phyloP scores from a whole-genome alignment of 768 basidiomycete genomes.

The Auricularia auricula-judae region DNA sequence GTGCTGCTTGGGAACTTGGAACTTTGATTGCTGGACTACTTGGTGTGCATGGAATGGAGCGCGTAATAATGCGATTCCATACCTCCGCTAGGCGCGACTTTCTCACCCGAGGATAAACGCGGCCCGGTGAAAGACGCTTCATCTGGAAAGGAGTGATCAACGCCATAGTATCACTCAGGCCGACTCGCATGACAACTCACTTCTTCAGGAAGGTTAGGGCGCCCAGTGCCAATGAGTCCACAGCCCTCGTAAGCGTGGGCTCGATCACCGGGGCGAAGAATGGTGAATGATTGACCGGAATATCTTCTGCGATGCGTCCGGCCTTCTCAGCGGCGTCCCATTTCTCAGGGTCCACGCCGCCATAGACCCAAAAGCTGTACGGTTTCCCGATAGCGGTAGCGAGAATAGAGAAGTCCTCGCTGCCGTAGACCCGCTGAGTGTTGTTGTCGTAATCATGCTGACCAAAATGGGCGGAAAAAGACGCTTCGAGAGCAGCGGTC shows the following conservation, averaged over 20 bases:
- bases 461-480: not conserved
- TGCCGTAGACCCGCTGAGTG: not conserved
- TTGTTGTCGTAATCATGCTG: not conserved
- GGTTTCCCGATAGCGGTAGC: not conserved
- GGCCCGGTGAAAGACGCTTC: too few species aligned
- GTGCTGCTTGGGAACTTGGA: too few species aligned
- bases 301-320: not conserved
- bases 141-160: too few species aligned
- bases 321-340: not conserved
- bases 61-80: too few species aligned
- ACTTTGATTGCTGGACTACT: too few species aligned
- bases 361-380: not conserved
- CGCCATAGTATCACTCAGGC: too few species aligned
- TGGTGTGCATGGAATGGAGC: too few species aligned
- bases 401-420: conserved; percentile 1
- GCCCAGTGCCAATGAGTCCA: not conserved
- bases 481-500: not conserved
- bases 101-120: too few species aligned
- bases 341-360: not conserved
- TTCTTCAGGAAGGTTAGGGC: not conserved
- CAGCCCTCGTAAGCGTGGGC: not conserved
- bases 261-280: not conserved
- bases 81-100: too few species aligned
- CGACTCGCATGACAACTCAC: not conserved
- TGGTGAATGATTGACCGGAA: not conserved